Base-by-base conservation (phyloP, 495 filamentous ascomycete species). In the Gamarada debralockiae region DNA sequence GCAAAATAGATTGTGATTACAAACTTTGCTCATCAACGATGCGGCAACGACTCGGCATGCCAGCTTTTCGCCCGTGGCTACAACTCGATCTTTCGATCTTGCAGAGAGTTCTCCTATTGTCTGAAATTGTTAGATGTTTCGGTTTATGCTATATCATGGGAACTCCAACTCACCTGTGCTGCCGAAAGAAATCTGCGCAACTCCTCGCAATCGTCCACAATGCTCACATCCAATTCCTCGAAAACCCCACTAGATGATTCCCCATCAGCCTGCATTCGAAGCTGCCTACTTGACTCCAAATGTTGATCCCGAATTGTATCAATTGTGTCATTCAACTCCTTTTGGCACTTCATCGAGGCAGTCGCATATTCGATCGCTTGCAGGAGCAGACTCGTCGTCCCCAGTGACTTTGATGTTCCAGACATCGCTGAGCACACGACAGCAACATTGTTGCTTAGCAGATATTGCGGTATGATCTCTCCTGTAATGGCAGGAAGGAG, bases 71-170 rank as follows among this genome's bases (percentile, higher is more conserved):
- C 69, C 69, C 3, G 69, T 39, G 2, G 68, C 63, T 22, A 72
- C 63, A 3, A 70, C 62, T 13, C 65, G 64, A 48, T 72, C 68
- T 52, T 63, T 67, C 1, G 69, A 62, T 21, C 64, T 59, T 9
- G 63, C 56, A 8, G 68, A 69, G 18, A 72, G 50, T 46, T 72
- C 67, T 44, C 68, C 69, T 13, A 72, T 57, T 22, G 69, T 65
- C 68, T 70, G 62, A 17, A 63, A 58, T 23, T 41, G 45, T 46
- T 27, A n/a, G n/a, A n/a, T n/a, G n/a, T n/a, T n/a, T n/a, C n/a
- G n/a, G n/a, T n/a, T n/a, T n/a, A n/a, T 13, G 36, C 5, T 22
- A 3, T 24, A 7, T 34, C n/a, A n/a, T n/a, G n/a, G n/a, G n/a
- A n/a, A n/a, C n/a, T n/a, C n/a, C n/a, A n/a, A 44, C 63, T 53